These are phyloP conservation scores for Pyrus pyrifolia DNA, from an alignment of 306 rosid genomes.

Conservation along the genomic window DNA sequence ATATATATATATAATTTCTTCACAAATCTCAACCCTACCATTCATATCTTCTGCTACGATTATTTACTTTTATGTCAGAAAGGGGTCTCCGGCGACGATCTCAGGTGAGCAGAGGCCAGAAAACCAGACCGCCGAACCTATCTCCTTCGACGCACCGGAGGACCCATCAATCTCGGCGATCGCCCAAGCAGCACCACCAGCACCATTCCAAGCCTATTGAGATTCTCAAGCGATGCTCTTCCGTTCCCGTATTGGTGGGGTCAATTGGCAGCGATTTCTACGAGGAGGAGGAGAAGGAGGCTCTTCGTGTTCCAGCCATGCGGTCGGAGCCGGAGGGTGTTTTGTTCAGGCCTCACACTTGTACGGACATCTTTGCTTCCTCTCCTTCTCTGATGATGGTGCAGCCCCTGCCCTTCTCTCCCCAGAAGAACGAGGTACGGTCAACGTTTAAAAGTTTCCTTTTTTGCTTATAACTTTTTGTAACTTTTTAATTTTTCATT, in stretches of 20 bases:
- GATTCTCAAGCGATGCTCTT: conserved; percentile 47
- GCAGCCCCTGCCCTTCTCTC: conserved; percentile 28
- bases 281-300: conserved; percentile 16
- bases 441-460: neutral
- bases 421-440: conserved; percentile 20
- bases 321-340: conserved; percentile 13
- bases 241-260: conserved; percentile 44
- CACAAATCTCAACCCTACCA: neutral
- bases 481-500: no score
- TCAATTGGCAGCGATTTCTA: neutral
- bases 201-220: conserved; percentile 21
- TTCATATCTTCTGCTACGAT: neutral
- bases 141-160: conserved; percentile 31
- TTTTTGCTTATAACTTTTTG: neutral
- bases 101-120: conserved; percentile 23
- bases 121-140: conserved; percentile 34
- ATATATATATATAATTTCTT: neutral
- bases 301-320: neutral
- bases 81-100: conserved; percentile 21
- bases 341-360: conserved; percentile 41
- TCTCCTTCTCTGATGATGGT: conserved; percentile 40
- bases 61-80: conserved; percentile 36
- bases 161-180: conserved; percentile 16
- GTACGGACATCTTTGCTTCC: conserved; percentile 35
- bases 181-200: conserved; percentile 6